Evolutionary conservation across 202 grass and related monocot genomes (phyloP).

Genomic region (Bolboschoenoplectus hybrid): DNA sequence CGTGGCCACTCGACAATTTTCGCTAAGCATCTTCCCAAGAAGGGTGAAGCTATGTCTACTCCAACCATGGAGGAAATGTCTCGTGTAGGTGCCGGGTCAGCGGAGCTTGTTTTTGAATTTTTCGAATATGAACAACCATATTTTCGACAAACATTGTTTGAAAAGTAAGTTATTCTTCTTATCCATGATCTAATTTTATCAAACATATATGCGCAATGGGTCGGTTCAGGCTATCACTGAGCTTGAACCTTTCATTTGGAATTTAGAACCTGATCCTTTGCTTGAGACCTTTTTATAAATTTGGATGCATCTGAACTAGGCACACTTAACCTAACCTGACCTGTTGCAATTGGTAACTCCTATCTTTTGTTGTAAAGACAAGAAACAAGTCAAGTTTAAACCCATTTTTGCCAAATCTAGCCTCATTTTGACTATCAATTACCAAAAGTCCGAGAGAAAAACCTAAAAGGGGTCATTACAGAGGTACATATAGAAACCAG

Average conservation of each 20-base stretch:
- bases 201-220: not conserved
- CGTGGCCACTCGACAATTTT: slow-evolving; percentile 19
- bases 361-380: not conserved
- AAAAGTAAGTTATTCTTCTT: slow-evolving; percentile 60
- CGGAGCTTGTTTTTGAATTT: slow-evolving; percentile 78
- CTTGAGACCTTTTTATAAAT: not conserved
- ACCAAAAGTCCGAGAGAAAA: too few species aligned
- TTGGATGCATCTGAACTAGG: not conserved
- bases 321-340: not conserved
- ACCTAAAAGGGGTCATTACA: too few species aligned
- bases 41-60: not conserved
- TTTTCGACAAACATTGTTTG: slow-evolving; percentile 54
- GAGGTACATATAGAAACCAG: too few species aligned
- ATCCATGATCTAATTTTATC: not conserved
- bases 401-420: too few species aligned
- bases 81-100: not conserved
- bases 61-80: slow-evolving; percentile 37
- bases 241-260: not conserved
- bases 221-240: not conserved
- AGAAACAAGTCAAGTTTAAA: too few species aligned
- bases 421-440: too few species aligned
- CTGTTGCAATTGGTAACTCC: not conserved
- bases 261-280: not conserved
- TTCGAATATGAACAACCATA: slow-evolving; percentile 85
- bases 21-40: not conserved